phyloP scores from a whole-genome alignment of 495 filamentous ascomycete genomes.

The Hyaloscypha bicolor region DNA sequence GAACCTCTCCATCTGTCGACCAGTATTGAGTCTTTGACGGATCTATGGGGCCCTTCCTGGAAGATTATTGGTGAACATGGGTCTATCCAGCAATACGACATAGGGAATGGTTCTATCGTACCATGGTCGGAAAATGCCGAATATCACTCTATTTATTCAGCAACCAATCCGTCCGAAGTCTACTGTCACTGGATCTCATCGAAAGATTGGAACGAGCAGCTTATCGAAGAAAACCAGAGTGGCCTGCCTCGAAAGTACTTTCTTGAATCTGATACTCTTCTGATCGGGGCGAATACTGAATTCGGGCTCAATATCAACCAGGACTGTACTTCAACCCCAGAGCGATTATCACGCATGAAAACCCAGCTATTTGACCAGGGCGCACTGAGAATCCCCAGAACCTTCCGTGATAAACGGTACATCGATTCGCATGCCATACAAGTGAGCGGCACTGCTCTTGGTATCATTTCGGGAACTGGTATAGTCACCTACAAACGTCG shows the following conservation, averaged over 20 bases:
- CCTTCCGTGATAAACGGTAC: neutral
- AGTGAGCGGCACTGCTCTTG: slow-evolving; percentile 4
- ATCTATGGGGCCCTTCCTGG: neutral
- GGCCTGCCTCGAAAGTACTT: neutral
- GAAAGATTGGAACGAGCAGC: neutral
- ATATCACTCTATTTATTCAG: too few species aligned
- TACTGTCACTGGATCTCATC: slow-evolving; percentile 22
- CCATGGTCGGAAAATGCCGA: slow-evolving; percentile 10
- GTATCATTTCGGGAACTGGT: neutral
- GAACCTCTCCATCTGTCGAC: slow-evolving; percentile 12
- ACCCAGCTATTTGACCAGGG: neutral
- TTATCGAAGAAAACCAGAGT: too few species aligned
- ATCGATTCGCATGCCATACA: slow-evolving; percentile 11
- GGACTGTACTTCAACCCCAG: too few species aligned
- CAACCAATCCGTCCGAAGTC: neutral
- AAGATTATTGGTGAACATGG: neutral
- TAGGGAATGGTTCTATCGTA: slow-evolving; percentile 16
- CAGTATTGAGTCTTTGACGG: slow-evolving; percentile 1
- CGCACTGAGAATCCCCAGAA: neutral
- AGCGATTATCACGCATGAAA: too few species aligned
- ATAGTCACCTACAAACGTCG: slow-evolving; percentile 19
- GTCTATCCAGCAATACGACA: neutral
- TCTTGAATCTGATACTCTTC: neutral
- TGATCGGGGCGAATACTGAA: neutral
- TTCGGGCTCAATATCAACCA: too few species aligned